A percentile compares a stretch with the other conserved stretches of the same genome.
Conservation (phyloP, 306 rosid species). For the Sicyos baderoa region DNA sequence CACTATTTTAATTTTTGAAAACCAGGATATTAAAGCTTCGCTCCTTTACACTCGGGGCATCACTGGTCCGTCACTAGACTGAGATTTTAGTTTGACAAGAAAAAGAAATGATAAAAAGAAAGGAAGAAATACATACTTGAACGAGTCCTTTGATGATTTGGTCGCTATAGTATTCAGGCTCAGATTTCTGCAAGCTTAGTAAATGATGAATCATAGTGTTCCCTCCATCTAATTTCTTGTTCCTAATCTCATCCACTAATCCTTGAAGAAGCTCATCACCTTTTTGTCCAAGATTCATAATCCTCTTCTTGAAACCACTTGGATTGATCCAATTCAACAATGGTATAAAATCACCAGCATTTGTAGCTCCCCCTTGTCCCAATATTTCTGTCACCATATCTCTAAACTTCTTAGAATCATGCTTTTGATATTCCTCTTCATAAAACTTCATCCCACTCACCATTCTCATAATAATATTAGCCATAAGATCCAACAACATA, state of each 20-base stretch:
- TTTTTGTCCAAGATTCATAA: constrained; percentile 3
- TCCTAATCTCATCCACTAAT: constrained; percentile 43
- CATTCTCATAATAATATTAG: background rate
- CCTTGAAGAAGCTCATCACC: constrained; percentile 33
- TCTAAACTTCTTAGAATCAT: background rate
- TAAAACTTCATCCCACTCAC: background rate
- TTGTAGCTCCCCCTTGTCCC: background rate
- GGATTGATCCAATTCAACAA: constrained; percentile 8
- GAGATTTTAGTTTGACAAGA: too few relatives aligned
- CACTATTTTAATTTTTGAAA: too few relatives aligned
- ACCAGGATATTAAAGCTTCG: too few relatives aligned
- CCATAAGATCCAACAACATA: background rate
- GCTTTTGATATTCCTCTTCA: background rate
- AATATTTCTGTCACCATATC: background rate
- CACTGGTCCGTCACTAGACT: too few relatives aligned
- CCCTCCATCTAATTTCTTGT: constrained; percentile 8
- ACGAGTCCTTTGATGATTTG: constrained; percentile 49
- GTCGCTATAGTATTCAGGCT: constrained; percentile 48
- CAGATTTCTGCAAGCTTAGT: constrained; percentile 35
- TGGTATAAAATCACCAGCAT: constrained; percentile 13
- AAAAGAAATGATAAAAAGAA: too few relatives aligned
- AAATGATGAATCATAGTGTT: constrained; percentile 45
- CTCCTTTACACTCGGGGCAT: too few relatives aligned
- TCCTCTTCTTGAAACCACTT: constrained; percentile 10
- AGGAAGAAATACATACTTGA: background rate